Percentiles rank a stretch among this genome's conserved stretches.
These are phyloP conservation scores for Dichomitus squalens DNA, from an alignment of 1,284 basidiomycete species.

Conservation along the genomic window DNA sequence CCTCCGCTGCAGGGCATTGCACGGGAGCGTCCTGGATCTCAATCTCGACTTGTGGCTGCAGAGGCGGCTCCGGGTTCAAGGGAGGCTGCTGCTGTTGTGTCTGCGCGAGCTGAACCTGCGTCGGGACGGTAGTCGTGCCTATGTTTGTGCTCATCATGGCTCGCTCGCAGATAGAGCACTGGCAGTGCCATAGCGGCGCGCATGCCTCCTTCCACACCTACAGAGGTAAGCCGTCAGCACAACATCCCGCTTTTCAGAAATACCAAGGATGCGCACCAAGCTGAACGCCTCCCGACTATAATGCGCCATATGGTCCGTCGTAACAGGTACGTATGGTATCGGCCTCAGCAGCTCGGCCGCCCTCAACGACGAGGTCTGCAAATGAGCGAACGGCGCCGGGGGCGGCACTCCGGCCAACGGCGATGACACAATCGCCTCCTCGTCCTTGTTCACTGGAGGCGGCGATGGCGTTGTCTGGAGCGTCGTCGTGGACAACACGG, in stretches of 20 bases:
- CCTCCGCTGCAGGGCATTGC: constrained; percentile 13
- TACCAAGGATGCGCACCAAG: constrained; percentile 45
- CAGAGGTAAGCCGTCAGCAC: constrained; percentile 6
- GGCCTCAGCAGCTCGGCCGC: constrained; percentile 59
- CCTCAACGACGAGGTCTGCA: constrained; percentile 53
- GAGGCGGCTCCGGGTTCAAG: constrained; percentile 1
- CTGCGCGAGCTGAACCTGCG: constrained; percentile 21
- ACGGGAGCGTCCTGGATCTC: constrained; percentile 18
- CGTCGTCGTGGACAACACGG: constrained; percentile 73
- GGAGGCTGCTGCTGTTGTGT: constrained; percentile 17
- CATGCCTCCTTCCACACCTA: constrained; percentile 77
- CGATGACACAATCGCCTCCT: constrained; percentile 33
- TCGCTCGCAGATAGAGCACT: constrained; percentile 70
- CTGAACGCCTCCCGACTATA: constrained; percentile 61
- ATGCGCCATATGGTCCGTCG: constrained; percentile 57
- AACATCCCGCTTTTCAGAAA: constrained; percentile 1
- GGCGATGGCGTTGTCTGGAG: constrained; percentile 75
- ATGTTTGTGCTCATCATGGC: constrained; percentile 51
- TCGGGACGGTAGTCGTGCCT: constrained; percentile 30
- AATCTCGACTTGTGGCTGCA: constrained; percentile 22
- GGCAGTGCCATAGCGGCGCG: constrained; percentile 68
- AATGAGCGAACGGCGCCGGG: constrained; percentile 23
- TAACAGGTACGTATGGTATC: constrained; percentile 70
- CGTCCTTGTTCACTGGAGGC: constrained; percentile 51
- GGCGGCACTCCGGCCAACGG: constrained; percentile 30